These are phyloP conservation scores for Trypethelium eluteriae DNA, from an alignment of 495 filamentous ascomycete genomes.

Conservation along the genomic window DNA sequence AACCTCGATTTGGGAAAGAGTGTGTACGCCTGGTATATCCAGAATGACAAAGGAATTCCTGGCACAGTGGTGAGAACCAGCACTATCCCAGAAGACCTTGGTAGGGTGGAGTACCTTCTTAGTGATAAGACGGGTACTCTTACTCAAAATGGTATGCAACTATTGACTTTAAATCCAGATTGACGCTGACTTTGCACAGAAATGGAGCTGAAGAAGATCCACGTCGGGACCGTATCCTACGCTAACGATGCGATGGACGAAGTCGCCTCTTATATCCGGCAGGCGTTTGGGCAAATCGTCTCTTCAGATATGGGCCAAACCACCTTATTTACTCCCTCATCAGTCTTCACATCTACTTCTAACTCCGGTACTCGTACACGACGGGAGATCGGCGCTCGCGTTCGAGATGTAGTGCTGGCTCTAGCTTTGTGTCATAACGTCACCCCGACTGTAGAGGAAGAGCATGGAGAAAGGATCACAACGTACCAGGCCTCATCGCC, in stretches of 20 bases:
- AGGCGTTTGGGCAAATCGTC: constrained; percentile 52
- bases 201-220: constrained; percentile 98
- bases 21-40: constrained; percentile 92
- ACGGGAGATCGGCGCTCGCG: constrained; percentile 85
- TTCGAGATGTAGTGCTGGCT: constrained; percentile 83
- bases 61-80: constrained; percentile 91
- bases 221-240: constrained; percentile 95
- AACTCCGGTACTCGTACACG: constrained; percentile 66
- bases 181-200: constrained; percentile 41
- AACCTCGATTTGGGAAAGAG: constrained; percentile 96
- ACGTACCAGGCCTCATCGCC: constrained; percentile 95
- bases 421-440: constrained; percentile 96
- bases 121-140: constrained; percentile 97
- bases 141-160: constrained; percentile 68
- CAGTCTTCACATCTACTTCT: constrained; percentile 43
- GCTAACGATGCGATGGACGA: constrained; percentile 98
- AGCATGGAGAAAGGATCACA: constrained; percentile 66
- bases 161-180: constrained; percentile 5
- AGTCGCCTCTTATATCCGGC: constrained; percentile 73
- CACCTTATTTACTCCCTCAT: constrained; percentile 64
- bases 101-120: constrained; percentile 89
- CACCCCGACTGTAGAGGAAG: constrained; percentile 80
- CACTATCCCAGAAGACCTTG: constrained; percentile 94
- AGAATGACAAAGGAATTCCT: constrained; percentile 78
- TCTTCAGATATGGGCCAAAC: neutral